These are phyloP conservation scores for Jamesozyma spencerorum DNA, from an alignment of 805 yeast species.

Conservation along the genomic window DNA sequence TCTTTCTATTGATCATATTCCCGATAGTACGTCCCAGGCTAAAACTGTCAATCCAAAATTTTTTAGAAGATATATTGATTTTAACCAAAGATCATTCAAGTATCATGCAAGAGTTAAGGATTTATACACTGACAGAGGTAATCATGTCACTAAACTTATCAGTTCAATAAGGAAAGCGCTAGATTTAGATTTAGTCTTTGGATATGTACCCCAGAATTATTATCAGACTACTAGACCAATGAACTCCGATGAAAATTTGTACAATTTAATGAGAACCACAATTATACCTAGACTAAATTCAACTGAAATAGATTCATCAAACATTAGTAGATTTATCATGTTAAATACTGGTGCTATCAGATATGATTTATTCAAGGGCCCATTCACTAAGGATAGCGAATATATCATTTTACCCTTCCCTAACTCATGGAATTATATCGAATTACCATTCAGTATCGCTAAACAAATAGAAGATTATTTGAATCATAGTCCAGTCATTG, in stretches of 20 bases:
- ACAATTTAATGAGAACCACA: constrained; percentile 45
- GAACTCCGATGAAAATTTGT: constrained; percentile 47
- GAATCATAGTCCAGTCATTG: constrained; percentile 37
- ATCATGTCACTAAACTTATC: constrained; percentile 38
- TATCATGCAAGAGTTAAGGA: constrained; percentile 41
- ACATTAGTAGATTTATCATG: constrained; percentile 42
- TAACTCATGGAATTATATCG: constrained; percentile 65
- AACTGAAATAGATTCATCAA: constrained; percentile 19
- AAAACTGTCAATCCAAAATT: constrained; percentile 25
- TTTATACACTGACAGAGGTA: constrained; percentile 52
- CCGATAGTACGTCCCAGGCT: not conserved
- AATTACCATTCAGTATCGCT: constrained; percentile 53
- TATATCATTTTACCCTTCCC: constrained; percentile 79
- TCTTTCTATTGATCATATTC: constrained; percentile 44
- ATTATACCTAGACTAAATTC: constrained; percentile 39
- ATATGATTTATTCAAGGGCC: constrained; percentile 78
- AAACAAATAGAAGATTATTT: constrained; percentile 42
- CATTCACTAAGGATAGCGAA: constrained; percentile 69
- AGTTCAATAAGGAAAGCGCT: constrained; percentile 37
- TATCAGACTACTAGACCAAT: constrained; percentile 60
- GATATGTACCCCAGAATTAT: constrained; percentile 59
- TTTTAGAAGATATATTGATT: constrained; percentile 71
- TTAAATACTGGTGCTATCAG: constrained; percentile 85
- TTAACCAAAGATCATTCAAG: constrained; percentile 61
- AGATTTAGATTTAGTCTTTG: constrained; percentile 46